Percentiles rank a stretch among this genome's conserved stretches.
Evolutionary conservation across 768 basidiomycete genomes (phyloP).

Genomic region (Boletus rubropictus): DNA sequence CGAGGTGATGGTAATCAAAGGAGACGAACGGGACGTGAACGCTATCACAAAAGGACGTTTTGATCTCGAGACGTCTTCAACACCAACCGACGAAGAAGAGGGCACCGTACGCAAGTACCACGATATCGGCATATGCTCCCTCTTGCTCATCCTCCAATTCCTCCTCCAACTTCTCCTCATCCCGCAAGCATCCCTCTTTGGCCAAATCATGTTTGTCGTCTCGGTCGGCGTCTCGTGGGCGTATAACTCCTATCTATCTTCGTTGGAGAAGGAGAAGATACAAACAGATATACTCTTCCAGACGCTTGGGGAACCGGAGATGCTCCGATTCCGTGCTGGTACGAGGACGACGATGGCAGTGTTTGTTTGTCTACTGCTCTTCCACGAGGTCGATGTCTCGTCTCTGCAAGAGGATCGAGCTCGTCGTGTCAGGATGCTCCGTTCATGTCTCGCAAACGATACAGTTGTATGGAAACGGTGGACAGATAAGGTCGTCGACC

Average conservation of each 20-base stretch:
- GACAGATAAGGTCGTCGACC: constrained; percentile 17
- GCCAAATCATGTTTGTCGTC: constrained; percentile 31
- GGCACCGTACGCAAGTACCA: constrained; percentile 1
- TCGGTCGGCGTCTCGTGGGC: constrained; percentile 31
- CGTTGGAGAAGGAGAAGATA: constrained; percentile 32
- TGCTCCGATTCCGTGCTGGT: constrained; percentile 12
- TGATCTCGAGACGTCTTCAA: constrained; percentile 10
- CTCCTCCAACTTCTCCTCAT: constrained; percentile 31
- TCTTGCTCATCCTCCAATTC: constrained; percentile 29
- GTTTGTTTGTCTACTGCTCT: constrained; percentile 22
- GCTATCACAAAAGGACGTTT: constrained; percentile 29
- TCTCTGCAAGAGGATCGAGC: not conserved
- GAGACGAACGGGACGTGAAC: constrained; percentile 25
- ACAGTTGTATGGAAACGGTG: constrained; percentile 23
- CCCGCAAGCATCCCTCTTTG: constrained; percentile 31
- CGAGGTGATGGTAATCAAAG: constrained; percentile 26
- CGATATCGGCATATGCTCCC: constrained; percentile 23
- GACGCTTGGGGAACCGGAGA: constrained; percentile 5
- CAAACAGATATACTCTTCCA: constrained; percentile 15
- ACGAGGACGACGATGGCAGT: constrained; percentile 22
- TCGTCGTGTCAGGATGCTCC: constrained; percentile 9
- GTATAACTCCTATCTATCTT: constrained; percentile 31
- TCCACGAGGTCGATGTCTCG: constrained; percentile 6
- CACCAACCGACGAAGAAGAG: not conserved
- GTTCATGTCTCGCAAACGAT: constrained; percentile 16